phyloP scores from a whole-genome alignment of 805 yeast species.

The Nadsonia fulvescens region DNA sequence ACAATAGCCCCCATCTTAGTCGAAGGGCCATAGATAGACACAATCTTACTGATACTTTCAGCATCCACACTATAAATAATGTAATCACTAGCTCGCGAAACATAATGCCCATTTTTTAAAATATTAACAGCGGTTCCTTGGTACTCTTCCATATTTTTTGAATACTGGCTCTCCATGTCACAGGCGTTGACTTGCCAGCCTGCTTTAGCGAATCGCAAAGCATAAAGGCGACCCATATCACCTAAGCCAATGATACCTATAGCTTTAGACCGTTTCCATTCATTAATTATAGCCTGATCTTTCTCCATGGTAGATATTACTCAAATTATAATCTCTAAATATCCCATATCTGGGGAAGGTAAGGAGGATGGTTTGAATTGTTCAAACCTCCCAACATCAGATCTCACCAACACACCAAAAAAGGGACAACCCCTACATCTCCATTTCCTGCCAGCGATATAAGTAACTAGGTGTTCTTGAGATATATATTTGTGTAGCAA shows the following conservation, averaged over 20 bases:
- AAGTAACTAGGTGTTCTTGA: too few species aligned
- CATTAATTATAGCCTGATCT: too few species aligned
- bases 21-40: constrained; percentile 58
- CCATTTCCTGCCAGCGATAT: too few species aligned
- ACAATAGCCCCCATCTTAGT: constrained; percentile 78
- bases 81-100: constrained; percentile 66
- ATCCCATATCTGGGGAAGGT: too few species aligned
- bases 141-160: constrained; percentile 28
- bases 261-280: constrained; percentile 29
- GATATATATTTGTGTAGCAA: too few species aligned
- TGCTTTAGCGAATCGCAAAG: constrained; percentile 52
- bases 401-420: too few species aligned
- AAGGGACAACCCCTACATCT: too few species aligned
- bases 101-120: constrained; percentile 64
- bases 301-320: too few species aligned
- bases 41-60: constrained; percentile 58
- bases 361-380: too few species aligned
- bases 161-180: constrained; percentile 54
- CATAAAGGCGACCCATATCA: constrained; percentile 89
- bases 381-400: too few species aligned
- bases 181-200: constrained; percentile 88
- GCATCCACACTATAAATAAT: constrained; percentile 89
- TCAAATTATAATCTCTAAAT: too few species aligned
- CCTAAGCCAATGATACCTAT: constrained; percentile 93
- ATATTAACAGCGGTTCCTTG: constrained; percentile 26